phyloP scores from a whole-genome alignment of 257 asterid species.

The Rauvolfia tetraphylla region DNA sequence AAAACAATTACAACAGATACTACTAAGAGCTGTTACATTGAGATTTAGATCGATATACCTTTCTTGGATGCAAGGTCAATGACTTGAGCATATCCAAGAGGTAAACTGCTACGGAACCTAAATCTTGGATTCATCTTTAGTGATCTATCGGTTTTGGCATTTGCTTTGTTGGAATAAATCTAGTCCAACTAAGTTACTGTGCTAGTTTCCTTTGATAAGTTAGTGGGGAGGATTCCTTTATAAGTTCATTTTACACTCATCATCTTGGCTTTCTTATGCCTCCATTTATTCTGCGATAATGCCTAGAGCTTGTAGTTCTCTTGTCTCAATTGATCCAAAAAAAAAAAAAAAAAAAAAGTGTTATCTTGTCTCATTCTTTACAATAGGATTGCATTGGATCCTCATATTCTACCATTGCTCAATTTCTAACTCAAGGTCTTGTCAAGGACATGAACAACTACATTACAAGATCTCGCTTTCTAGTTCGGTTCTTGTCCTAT shows the following conservation, averaged over 20 bases:
- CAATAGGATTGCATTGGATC: not conserved
- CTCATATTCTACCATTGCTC: not conserved
- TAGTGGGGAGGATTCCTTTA: not conserved
- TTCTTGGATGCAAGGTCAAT: not conserved
- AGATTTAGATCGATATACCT: not conserved
- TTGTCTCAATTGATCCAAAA: too few species aligned
- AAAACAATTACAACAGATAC: too few species aligned
- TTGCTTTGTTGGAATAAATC: not conserved
- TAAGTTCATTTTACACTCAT: not conserved
- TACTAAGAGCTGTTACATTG: not conserved
- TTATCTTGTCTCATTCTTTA: not conserved
- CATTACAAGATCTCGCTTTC: not conserved
- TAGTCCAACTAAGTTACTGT: constrained; percentile 10
- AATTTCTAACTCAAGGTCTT: not conserved
- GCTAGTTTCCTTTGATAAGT: constrained; percentile 13
- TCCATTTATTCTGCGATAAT: not conserved
- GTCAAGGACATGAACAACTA: constrained; percentile 1
- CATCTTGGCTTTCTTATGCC: not conserved
- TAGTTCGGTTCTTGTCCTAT: too few species aligned
- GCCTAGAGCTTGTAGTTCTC: not conserved
- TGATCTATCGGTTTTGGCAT: constrained; percentile 4
- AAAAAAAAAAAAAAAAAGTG: too few species aligned
- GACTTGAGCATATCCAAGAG: not conserved
- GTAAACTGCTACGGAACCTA: not conserved
- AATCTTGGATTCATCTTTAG: constrained; percentile 16